These are phyloP conservation scores for Micractinium conductrix DNA, from an alignment of 139 green algal genomes.

Conservation along the genomic window DNA sequence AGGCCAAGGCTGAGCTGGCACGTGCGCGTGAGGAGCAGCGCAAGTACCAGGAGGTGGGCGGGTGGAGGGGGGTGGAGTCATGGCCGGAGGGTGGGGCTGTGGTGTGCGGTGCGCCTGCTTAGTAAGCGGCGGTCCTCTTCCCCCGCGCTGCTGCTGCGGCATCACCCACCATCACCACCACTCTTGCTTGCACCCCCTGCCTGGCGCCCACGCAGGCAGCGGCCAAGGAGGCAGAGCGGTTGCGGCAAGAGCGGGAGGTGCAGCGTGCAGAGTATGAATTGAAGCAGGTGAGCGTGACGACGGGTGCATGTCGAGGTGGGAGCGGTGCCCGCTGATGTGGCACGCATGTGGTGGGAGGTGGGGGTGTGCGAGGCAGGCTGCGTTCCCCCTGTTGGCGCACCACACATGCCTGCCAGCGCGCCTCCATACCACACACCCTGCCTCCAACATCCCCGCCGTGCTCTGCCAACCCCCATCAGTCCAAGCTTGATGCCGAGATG, in stretches of 20 bases:
- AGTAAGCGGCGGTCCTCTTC: no score
- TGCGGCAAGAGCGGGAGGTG: slow-evolving; percentile 19
- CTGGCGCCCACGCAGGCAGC: slow-evolving; percentile 20
- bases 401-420: no score
- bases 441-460: no score
- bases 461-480: no score
- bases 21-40: slow-evolving; percentile 30
- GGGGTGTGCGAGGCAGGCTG: no score
- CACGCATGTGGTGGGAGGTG: no score
- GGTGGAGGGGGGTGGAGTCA: not conserved
- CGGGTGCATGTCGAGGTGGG: not conserved
- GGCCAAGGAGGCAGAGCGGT: slow-evolving; percentile 17
- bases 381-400: no score
- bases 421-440: no score
- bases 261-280: slow-evolving; percentile 37
- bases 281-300: slow-evolving; percentile 3
- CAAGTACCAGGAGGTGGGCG: slow-evolving; percentile 27
- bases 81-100: not conserved
- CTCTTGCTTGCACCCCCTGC: not conserved
- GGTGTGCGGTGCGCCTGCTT: no score
- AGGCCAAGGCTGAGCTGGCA: slow-evolving; percentile 20
- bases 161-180: no score
- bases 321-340: no score
- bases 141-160: no score
- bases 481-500: slow-evolving; percentile 42